These are phyloP conservation scores for Solanum appendiculatum DNA, from an alignment of 257 asterid genomes.

Conservation along the genomic window DNA sequence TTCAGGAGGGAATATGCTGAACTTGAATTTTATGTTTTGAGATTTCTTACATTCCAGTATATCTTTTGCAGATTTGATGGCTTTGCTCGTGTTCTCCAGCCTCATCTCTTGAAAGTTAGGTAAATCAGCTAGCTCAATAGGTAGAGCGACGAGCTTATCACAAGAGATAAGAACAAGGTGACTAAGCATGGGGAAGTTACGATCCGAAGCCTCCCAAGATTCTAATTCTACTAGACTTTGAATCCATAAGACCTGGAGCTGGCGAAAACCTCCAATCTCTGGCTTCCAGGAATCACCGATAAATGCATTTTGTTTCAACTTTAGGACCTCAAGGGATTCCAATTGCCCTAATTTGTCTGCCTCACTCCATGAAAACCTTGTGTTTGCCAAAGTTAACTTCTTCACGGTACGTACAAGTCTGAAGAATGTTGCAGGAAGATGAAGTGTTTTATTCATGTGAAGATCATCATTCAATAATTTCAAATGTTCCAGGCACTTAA, in stretches of 20 bases:
- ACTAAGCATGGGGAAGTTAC: background rate
- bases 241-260: background rate
- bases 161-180: background rate
- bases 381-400: conserved; percentile 31
- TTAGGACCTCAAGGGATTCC: conserved; percentile 39
- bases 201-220: background rate
- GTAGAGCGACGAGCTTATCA: background rate
- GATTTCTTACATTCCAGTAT: background rate
- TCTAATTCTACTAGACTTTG: background rate
- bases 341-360: conserved; percentile 35
- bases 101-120: background rate
- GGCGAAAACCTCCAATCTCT: background rate
- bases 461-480: conserved; percentile 32
- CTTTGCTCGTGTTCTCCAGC: fast-evolving
- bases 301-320: conserved; percentile 7
- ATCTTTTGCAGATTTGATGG: background rate
- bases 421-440: conserved; percentile 27
- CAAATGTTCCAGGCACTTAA: conserved; percentile 31
- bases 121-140: background rate
- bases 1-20: background rate
- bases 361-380: conserved; percentile 36
- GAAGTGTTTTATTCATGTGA: conserved; percentile 8
- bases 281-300: background rate
- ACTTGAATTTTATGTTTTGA: background rate
- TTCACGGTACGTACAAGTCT: conserved; percentile 35